These are phyloP conservation scores for Trapa bicornis DNA, from an alignment of 345 rosid species.

Conservation along the genomic window DNA sequence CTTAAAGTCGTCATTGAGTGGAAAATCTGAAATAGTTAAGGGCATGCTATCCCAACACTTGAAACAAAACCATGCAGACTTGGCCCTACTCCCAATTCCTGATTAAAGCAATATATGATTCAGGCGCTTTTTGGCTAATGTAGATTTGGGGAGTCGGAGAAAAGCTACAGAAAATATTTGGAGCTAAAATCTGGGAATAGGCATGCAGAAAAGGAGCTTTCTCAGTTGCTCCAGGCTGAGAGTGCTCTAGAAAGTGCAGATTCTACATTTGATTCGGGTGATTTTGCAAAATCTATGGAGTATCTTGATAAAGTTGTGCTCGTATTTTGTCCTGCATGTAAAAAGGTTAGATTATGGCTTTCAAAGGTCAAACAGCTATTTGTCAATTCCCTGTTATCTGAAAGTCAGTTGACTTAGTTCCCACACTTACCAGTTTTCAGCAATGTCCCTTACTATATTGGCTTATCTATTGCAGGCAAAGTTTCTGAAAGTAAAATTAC, in stretches of 20 bases:
- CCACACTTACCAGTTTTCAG: neutral
- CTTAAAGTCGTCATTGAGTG: too few relatives aligned
- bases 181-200: conserved; percentile 60
- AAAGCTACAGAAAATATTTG: conserved; percentile 50
- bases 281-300: conserved; percentile 58
- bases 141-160: conserved; percentile 87
- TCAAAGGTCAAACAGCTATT: neutral
- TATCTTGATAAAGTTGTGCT: conserved; percentile 83
- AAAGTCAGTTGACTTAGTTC: neutral
- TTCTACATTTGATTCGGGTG: conserved; percentile 54
- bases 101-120: conserved; percentile 25
- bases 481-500: conserved; percentile 62
- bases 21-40: conserved; percentile 8
- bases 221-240: conserved; percentile 79
- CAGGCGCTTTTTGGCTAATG: conserved; percentile 21
- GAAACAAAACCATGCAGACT: too few relatives aligned
- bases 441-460: neutral
- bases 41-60: too few relatives aligned
- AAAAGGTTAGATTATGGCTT: conserved; percentile 36
- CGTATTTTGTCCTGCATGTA: conserved; percentile 88
- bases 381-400: neutral
- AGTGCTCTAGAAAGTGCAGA: conserved; percentile 69
- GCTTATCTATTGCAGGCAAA: conserved; percentile 47
- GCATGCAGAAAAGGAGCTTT: conserved; percentile 80
- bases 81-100: conserved; percentile 8